Conservation (phyloP, 2,329 filamentous ascomycete genomes). For the Zarea fungicola region DNA sequence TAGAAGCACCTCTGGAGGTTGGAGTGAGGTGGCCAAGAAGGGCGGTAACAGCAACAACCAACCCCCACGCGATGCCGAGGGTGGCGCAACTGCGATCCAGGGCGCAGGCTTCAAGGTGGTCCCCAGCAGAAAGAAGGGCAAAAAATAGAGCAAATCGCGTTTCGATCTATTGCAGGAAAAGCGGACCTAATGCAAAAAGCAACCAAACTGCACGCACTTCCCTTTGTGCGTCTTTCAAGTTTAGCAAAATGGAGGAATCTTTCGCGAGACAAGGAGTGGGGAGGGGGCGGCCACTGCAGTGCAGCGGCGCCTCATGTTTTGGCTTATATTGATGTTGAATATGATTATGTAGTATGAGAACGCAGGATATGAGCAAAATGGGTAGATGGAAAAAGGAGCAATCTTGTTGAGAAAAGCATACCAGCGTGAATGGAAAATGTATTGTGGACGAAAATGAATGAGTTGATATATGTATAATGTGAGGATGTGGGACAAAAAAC, state of each 20-base stretch:
- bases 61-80: slow-evolving; percentile 32
- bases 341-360: slow-evolving; percentile 8
- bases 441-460: no score
- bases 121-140: slow-evolving; percentile 84
- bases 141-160: slow-evolving; percentile 48
- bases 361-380: not conserved
- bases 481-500: no score
- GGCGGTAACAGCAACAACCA: slow-evolving; percentile 41
- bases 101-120: slow-evolving; percentile 81
- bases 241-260: no score
- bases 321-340: not conserved
- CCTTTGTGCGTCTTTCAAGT: no score
- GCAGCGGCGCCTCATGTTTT: no score
- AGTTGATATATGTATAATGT: no score
- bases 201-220: no score
- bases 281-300: no score
- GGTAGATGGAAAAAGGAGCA: slow-evolving; percentile 7
- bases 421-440: no score
- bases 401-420: not conserved
- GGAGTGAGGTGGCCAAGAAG: slow-evolving; percentile 98
- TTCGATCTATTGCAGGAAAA: slow-evolving; percentile 15
- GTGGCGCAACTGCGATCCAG: slow-evolving; percentile 33
- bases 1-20: slow-evolving; percentile 58
- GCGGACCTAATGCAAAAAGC: slow-evolving; percentile 15
- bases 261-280: no score